Base-by-base conservation (phyloP, 2,329 filamentous ascomycete genomes). In the Diplodia sapinea region DNA sequence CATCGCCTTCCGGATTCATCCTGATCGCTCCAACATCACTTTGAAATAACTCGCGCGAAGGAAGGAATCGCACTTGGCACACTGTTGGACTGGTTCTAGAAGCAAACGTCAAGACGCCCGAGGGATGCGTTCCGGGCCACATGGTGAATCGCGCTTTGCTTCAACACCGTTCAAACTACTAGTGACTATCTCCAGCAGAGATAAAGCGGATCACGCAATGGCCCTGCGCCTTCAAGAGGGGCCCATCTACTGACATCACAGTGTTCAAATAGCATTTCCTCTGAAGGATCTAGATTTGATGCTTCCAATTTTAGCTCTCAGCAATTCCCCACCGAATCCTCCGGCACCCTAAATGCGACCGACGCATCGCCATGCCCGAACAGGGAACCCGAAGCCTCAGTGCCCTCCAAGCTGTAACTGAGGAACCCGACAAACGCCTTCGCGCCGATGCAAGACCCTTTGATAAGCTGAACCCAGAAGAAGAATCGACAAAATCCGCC, bases 211-310 rank as follows among this genome's bases (percentile, higher is more conserved):
- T 51, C 29, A 51, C 9, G 20, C 43, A 38, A 47, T 33, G 47
- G 59, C 23, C 31, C 47, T 26, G 47, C 59, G 59, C 64, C 38
- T 38, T 56, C 62, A 3, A n/a, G 9, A 5, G 3, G 26, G 26
- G 0, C 26, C 26, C 26, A 26, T 11, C 64, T 20, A 57, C 17
- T 57, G 38, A 33, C 29, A 57, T 66, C 64, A 57, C 52, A 6
- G 29, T 33, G 47, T 20, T 38, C 29, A 2, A 38, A 29, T n/a
- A 1, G 38, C 2, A 7, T 36, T 63, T 23, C 23, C 47, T 52
- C 50, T 56, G 64, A 51, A 66, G 64, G 64, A 66, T 66, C 64
- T 57, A 66, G 52, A 57, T 66, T 66, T 36, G 26, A 38, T 55
- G 43, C 4, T 66, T 57, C 52, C 64, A 66, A 66, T 66, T 66